A percentile compares a stretch with the other conserved stretches of the same genome.
Evolutionary conservation across 805 yeast species (phyloP).

Genomic region (Starmerella apis): DNA sequence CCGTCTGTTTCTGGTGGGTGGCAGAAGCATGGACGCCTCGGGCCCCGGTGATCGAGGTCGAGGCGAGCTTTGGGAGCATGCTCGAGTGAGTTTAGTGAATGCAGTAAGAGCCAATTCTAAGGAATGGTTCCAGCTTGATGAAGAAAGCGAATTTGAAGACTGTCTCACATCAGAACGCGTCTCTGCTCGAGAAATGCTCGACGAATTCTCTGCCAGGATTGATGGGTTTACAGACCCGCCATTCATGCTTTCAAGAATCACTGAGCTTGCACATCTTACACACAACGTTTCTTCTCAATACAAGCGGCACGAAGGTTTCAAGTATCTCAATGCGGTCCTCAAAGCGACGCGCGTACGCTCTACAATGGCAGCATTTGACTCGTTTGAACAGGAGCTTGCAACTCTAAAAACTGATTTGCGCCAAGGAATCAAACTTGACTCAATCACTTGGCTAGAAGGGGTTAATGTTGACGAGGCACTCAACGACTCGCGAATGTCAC

Average conservation of each 20-base stretch:
- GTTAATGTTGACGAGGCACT: neutral
- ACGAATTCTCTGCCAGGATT: slow-evolving; percentile 8
- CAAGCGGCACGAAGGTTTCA: slow-evolving; percentile 24
- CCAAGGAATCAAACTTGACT: slow-evolving; percentile 26
- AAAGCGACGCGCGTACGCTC: slow-evolving; percentile 19
- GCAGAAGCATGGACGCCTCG: slow-evolving; percentile 1
- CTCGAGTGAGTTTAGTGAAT: neutral
- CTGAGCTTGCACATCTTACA: slow-evolving; percentile 28
- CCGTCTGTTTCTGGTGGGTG: neutral
- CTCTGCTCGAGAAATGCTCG: neutral
- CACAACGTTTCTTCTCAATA: slow-evolving; percentile 24
- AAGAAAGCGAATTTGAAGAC: neutral
- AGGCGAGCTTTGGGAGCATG: neutral
- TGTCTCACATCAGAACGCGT: neutral
- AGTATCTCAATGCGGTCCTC: slow-evolving; percentile 20
- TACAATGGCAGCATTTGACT: slow-evolving; percentile 20
- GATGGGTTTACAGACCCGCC: slow-evolving; percentile 30
- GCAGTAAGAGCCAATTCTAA: neutral
- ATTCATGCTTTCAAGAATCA: slow-evolving; percentile 33
- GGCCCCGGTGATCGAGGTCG: neutral
- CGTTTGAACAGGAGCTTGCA: slow-evolving; percentile 24
- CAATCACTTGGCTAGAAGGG: slow-evolving; percentile 16
- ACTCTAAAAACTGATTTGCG: slow-evolving; percentile 21
- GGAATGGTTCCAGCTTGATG: neutral
- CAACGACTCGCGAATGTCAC: neutral